phyloP scores from a whole-genome alignment of 1,284 basidiomycete species.

The Microstroma glucosiphilum region DNA sequence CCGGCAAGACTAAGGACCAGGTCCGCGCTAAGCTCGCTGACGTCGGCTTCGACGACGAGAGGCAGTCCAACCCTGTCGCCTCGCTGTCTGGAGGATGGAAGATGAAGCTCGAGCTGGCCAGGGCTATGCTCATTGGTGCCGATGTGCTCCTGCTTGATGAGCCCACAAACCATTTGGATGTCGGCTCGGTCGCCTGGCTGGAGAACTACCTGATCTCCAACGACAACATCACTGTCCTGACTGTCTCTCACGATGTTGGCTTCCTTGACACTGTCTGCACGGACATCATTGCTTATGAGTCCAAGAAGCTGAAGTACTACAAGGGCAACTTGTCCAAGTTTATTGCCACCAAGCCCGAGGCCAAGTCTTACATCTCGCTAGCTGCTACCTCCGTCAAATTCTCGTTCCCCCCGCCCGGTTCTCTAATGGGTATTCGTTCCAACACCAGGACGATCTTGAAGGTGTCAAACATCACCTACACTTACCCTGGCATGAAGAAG shows the following conservation, averaged over 20 bases:
- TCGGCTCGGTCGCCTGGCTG: constrained; percentile 84
- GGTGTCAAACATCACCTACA: constrained; percentile 84
- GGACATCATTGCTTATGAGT: constrained; percentile 96
- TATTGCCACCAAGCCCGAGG: constrained; percentile 84
- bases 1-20: constrained; percentile 38
- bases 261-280: constrained; percentile 96
- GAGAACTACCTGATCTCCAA: constrained; percentile 65
- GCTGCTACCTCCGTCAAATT: constrained; percentile 93
- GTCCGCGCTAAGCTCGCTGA: constrained; percentile 36
- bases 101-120: constrained; percentile 82
- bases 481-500: constrained; percentile 76
- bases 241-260: constrained; percentile 95
- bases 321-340: constrained; percentile 87
- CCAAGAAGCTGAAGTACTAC: constrained; percentile 93
- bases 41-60: constrained; percentile 75
- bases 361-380: constrained; percentile 94
- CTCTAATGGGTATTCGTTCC: constrained; percentile 93
- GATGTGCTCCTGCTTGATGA: constrained; percentile 85
- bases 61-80: constrained; percentile 78
- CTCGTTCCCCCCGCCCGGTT: constrained; percentile 90
- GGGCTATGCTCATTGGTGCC: constrained; percentile 55
- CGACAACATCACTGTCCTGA: constrained; percentile 67
- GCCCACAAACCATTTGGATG: constrained; percentile 74
- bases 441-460: constrained; percentile 95
- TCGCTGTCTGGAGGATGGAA: constrained; percentile 98